These are phyloP conservation scores for Globisporangium middletonii DNA, from an alignment of 352 stramenopile species.

Conservation along the genomic window DNA sequence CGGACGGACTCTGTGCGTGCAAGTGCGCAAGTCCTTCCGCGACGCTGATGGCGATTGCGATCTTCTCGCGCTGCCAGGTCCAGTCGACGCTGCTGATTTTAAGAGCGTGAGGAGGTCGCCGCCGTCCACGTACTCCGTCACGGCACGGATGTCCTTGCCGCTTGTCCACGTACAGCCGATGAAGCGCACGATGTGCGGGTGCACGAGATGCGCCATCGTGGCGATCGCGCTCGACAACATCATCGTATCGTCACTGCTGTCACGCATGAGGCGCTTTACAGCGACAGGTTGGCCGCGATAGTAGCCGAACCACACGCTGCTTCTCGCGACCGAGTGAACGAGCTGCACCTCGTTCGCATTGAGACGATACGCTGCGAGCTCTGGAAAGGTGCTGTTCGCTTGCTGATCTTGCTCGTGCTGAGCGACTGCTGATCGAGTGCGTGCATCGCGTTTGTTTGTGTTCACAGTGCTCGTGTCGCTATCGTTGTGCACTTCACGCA, in stretches of 20 bases:
- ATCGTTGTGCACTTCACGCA: constrained; percentile 3
- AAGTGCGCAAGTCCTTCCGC: constrained; percentile 77
- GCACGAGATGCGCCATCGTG: constrained; percentile 73
- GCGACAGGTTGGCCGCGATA: constrained; percentile 81
- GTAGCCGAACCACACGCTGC: constrained; percentile 80
- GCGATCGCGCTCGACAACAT: constrained; percentile 75
- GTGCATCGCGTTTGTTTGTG: background rate
- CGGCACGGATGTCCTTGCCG: background rate
- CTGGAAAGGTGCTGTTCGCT: constrained; percentile 57
- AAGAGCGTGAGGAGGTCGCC: background rate
- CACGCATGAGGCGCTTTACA: constrained; percentile 79
- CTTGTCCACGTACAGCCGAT: constrained; percentile 50
- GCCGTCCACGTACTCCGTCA: background rate
- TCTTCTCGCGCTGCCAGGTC: constrained; percentile 62
- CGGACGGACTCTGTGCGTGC: constrained; percentile 18
- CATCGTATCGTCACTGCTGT: constrained; percentile 61
- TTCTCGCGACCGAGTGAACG: constrained; percentile 74
- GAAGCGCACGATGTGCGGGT: constrained; percentile 84
- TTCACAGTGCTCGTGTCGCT: background rate
- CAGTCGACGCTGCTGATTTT: background rate
- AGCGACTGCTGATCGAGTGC: background rate
- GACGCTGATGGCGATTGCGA: constrained; percentile 80
- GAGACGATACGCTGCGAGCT: constrained; percentile 61
- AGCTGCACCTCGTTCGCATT: constrained; percentile 78
- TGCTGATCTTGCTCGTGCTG: background rate